These are phyloP conservation scores for Trypanosoma vivax DNA, from an alignment of 208 protist genomes.

Conservation along the genomic window DNA sequence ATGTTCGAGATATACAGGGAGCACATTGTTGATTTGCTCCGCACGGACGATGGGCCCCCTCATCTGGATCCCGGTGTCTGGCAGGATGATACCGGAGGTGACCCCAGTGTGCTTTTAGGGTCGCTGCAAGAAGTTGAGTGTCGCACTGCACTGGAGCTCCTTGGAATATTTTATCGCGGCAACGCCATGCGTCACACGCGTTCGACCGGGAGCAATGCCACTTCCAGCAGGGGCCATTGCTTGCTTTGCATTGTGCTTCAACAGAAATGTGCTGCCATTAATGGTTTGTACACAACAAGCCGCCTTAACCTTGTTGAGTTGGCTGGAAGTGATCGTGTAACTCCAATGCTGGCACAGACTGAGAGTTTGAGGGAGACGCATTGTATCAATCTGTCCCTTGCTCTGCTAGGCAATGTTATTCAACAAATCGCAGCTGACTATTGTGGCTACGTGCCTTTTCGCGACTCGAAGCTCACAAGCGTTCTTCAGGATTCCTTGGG, in stretches of 20 bases:
- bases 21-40: slow-evolving; percentile 50
- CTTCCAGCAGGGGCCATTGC: slow-evolving; percentile 67
- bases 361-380: slow-evolving; percentile 34
- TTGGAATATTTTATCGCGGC: slow-evolving; percentile 26
- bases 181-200: slow-evolving; percentile 20
- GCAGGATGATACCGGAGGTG: slow-evolving; percentile 20
- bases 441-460: slow-evolving; percentile 47
- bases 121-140: slow-evolving; percentile 26
- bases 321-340: slow-evolving; percentile 70
- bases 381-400: slow-evolving; percentile 79
- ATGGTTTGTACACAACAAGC: slow-evolving; percentile 18
- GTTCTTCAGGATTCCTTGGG: slow-evolving; percentile 60
- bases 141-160: slow-evolving; percentile 21
- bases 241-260: slow-evolving; percentile 38
- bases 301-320: slow-evolving; percentile 75
- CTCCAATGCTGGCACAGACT: slow-evolving; percentile 33
- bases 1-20: slow-evolving; percentile 72
- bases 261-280: slow-evolving; percentile 24
- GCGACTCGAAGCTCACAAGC: slow-evolving; percentile 69
- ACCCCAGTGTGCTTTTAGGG: slow-evolving; percentile 34
- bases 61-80: slow-evolving; percentile 32
- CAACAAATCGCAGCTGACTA: slow-evolving; percentile 38
- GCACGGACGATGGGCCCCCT: background rate
- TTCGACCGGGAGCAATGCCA: slow-evolving; percentile 50
- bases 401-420: slow-evolving; percentile 76